phyloP scores from a whole-genome alignment of 495 filamentous ascomycete genomes.

The Lophiostoma macrostomum region DNA sequence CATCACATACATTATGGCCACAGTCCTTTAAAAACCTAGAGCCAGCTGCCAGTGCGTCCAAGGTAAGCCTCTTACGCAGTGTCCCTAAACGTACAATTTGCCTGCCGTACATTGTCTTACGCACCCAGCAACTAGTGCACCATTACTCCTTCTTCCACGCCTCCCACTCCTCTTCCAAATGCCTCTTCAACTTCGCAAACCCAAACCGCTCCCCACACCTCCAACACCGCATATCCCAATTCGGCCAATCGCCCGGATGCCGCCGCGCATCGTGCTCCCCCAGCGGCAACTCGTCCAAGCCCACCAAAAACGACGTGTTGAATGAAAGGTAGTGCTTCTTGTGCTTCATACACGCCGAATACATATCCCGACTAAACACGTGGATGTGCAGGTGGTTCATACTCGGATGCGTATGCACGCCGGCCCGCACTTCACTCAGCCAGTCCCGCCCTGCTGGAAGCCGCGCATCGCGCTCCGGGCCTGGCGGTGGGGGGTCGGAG shows the following conservation, averaged over 20 bases:
- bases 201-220: constrained; percentile 73
- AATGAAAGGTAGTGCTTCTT: constrained; percentile 93
- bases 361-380: constrained; percentile 71
- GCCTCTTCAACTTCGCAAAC: constrained; percentile 72
- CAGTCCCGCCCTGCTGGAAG: constrained; percentile 71
- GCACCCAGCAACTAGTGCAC: too few relatives aligned
- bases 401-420: constrained; percentile 80
- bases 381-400: constrained; percentile 95
- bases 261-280: constrained; percentile 57
- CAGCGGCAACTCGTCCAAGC: constrained; percentile 78
- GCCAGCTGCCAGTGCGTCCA: not conserved
- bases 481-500: constrained; percentile 36
- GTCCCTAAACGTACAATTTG: not conserved
- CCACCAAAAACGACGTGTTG: constrained; percentile 79
- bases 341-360: constrained; percentile 68
- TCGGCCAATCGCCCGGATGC: constrained; percentile 53
- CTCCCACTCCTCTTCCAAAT: constrained; percentile 78
- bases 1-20: too few relatives aligned
- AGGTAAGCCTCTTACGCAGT: too few relatives aligned
- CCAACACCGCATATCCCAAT: constrained; percentile 75
- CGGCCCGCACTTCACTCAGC: constrained; percentile 69
- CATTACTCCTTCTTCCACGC: constrained; percentile 65
- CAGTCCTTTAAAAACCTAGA: too few relatives aligned
- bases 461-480: not conserved
- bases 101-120: not conserved